Base-by-base conservation (phyloP, 2,329 filamentous ascomycete species). In the Tolypocladium capitatum region DNA sequence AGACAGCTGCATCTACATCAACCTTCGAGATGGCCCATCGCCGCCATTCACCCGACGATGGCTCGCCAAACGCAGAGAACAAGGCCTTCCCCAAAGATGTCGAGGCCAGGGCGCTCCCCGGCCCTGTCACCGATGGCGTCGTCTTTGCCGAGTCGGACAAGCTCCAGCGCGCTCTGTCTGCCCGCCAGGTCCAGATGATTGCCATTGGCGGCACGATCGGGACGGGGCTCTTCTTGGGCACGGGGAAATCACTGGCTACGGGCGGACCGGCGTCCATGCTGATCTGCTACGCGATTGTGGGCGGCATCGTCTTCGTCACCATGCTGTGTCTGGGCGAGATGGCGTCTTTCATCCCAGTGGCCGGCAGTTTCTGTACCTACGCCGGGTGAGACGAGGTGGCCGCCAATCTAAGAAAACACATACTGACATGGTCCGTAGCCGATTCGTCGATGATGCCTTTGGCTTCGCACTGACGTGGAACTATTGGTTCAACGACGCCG, bases 171-270 rank as follows among this genome's bases (percentile, higher is more conserved):
- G 71, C 74, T 38, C 67, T 82, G 13, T 77, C 75, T 2, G 61
- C 75, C 16, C 73, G 79, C n/a, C 80, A 83, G 59, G 75, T 83
- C 11, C 78, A 83, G 63, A 82, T 83, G 78, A 80, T 83, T 51
- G 80, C 80, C 40, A 75, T 79, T 44, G 75, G 73, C 20, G 75
- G 75, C 33, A 78, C 74, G 1, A 78, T 79, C 43, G 75, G 76
- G 9, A 81, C 78, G 0, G 79, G 79, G 3, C 62, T 83, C 4
- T 83, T 83, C 53, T 66, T 83, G 6, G 78, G 79, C 30, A 80
- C 76, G 1, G 79, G 79, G 10, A 76, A 75, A 56, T 74, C 76
- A 4, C 62, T 83, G 35, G 70, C 76, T 1, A 79, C 70, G 0
- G 79, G 76, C 30, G 79, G 79, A 0, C 79, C 79, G 5, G 77